Conservation (phyloP, 768 basidiomycete species). For the Hydnum rufescens region DNA sequence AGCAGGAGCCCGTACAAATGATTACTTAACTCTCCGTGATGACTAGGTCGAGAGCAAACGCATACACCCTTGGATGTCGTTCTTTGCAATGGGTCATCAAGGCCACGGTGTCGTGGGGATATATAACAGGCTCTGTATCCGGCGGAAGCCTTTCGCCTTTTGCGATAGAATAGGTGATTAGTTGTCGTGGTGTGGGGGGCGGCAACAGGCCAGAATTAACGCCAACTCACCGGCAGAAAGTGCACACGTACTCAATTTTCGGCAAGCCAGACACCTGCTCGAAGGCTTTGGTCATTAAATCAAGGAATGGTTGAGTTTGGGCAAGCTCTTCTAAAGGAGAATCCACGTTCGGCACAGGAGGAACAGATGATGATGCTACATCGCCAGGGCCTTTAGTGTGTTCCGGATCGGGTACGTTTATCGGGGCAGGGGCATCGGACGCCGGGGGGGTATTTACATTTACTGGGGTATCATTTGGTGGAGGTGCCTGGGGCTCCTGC, state of each 20-base stretch:
- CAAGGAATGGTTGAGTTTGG: neutral
- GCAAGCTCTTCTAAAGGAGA: neutral
- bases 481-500: too few species aligned
- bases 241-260: neutral
- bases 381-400: too few species aligned
- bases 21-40: too few species aligned
- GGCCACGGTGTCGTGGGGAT: neutral
- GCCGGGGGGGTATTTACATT: too few species aligned
- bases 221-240: neutral
- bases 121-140: neutral
- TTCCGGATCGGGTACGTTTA: too few species aligned
- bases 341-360: too few species aligned
- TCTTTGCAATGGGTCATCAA: neutral
- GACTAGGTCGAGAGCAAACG: too few species aligned
- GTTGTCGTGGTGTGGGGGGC: neutral
- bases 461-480: too few species aligned
- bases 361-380: too few species aligned
- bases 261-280: neutral
- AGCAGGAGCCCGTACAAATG: too few species aligned
- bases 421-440: too few species aligned
- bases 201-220: too few species aligned
- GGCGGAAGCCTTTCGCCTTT: neutral
- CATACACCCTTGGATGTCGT: neutral
- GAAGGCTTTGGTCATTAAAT: neutral
- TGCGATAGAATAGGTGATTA: neutral